Base-by-base conservation (phyloP, 805 yeast species). In the Barnettozyma siamensis region DNA sequence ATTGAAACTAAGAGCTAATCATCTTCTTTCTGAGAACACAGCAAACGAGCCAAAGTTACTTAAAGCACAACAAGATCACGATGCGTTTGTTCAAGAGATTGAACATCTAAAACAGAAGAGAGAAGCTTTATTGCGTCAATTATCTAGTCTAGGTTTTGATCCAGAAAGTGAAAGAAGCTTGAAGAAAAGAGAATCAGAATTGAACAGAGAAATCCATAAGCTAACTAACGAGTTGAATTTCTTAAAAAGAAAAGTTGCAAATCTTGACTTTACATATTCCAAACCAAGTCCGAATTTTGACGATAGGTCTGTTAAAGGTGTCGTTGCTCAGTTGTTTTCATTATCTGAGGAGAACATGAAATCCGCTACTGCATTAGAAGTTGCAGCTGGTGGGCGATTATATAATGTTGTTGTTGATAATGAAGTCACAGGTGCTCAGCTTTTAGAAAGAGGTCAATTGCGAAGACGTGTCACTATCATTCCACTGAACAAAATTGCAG, bases 321-420 rank as follows among this genome's bases (percentile, higher is more conserved):
- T 88, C 15, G 95, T 91, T 12, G 96, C 95, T 2, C 93, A 85
- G 55, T 65, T 93, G 37, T 88, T 94, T 57, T 62, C 70, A 1
- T 58, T 93, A 17, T 73, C 73, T 15, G 78, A 80, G 33, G 58
- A 68, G 1, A 76, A 82, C 37, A 58, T 64, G 41, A 73, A 75
- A 20, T 78, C 80, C 40, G 82, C 95, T 1, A 70, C 81, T 20
- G 99, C 99, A 1, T 66, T 93, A 28, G 97, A 93, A 62, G 83
- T 87, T 2, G 83, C 95, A 58, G 99, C 97, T 2, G 99, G 99
- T 36, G 94, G 91, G 5, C 71, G 89, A 51, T 63, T 94, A 24
- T 94, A 78, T 60, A 88, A 89, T 54, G 85, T 94, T 28, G 88
- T 93, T 38, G 98, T 94, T 24, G 97, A 88, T 53, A 81, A 77